These are phyloP conservation scores for Aphanomyces invadans DNA, from an alignment of 352 stramenopile species.

Conservation along the genomic window DNA sequence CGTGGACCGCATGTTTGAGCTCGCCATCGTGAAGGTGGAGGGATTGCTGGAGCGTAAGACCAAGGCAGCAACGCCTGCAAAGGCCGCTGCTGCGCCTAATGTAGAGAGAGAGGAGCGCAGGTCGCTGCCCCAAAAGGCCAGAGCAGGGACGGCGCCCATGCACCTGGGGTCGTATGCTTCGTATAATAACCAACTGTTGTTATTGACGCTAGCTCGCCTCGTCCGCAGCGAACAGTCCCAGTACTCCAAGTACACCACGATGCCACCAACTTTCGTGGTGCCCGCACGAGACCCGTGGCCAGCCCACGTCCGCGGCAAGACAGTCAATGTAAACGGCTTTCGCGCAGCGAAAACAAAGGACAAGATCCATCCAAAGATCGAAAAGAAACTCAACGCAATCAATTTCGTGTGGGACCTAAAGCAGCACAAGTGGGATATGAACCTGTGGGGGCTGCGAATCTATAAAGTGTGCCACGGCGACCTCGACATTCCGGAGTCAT, in stretches of 20 bases:
- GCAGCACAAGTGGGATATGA: slow-evolving; percentile 21
- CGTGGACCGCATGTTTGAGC: background rate
- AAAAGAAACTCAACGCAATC: slow-evolving; percentile 9
- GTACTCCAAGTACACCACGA: background rate
- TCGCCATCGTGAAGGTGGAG: background rate
- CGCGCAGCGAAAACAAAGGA: background rate
- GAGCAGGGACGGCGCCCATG: background rate
- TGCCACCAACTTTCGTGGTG: background rate
- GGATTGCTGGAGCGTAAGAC: background rate
- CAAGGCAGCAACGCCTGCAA: background rate
- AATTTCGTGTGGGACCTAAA: slow-evolving; percentile 22
- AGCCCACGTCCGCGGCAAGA: background rate
- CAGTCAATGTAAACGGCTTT: slow-evolving; percentile 3
- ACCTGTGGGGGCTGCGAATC: slow-evolving; percentile 46
- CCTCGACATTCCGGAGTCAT: slow-evolving; percentile 83
- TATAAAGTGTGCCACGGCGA: slow-evolving; percentile 84
- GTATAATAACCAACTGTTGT: background rate
- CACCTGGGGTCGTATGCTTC: background rate
- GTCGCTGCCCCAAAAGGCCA: background rate
- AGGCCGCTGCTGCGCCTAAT: background rate
- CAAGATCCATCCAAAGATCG: slow-evolving; percentile 13
- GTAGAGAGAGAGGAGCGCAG: background rate
- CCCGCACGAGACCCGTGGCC: background rate
- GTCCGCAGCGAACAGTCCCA: background rate
- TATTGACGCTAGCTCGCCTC: background rate